phyloP scores from a whole-genome alignment of 176 grass and related monocot species.

The Triticum monococcum region DNA sequence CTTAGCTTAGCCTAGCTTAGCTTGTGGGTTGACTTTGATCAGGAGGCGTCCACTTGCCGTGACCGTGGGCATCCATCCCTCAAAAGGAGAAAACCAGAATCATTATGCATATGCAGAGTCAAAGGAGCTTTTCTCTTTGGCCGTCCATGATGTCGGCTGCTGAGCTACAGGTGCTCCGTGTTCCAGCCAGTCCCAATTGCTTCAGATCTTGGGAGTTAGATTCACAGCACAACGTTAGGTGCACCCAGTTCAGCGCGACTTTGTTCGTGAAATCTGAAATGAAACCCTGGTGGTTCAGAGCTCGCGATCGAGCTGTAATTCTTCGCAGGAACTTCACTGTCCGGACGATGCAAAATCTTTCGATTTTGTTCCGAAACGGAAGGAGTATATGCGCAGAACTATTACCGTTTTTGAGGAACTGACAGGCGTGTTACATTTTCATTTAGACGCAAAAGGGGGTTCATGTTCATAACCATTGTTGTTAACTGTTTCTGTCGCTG shows the following conservation, averaged over 20 bases:
- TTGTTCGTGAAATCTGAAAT: not conserved
- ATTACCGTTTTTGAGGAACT: too few relatives aligned
- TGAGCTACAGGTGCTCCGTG: not conserved
- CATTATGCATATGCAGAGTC: constrained; percentile 1
- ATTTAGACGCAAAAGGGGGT: too few relatives aligned
- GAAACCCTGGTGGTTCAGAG: too few relatives aligned
- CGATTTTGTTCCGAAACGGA: not conserved
- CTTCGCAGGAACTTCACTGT: not conserved
- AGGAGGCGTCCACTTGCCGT: not conserved
- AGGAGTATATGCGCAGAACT: not conserved
- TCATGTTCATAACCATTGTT: not conserved
- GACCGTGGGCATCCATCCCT: not conserved
- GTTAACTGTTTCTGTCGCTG: not conserved
- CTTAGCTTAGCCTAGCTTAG: not conserved
- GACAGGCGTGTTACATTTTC: too few relatives aligned
- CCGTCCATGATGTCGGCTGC: not conserved
- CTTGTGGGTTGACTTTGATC: constrained; percentile 10
- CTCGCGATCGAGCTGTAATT: not conserved
- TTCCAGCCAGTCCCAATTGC: not conserved
- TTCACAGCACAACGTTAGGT: too few relatives aligned
- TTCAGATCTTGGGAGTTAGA: too few relatives aligned
- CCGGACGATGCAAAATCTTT: not conserved
- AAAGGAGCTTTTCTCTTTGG: not conserved
- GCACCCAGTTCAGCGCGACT: not conserved
- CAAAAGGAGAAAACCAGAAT: constrained; percentile 9